phyloP scores from a whole-genome alignment of 441 rosid genomes.

The Brassica hybrid region DNA sequence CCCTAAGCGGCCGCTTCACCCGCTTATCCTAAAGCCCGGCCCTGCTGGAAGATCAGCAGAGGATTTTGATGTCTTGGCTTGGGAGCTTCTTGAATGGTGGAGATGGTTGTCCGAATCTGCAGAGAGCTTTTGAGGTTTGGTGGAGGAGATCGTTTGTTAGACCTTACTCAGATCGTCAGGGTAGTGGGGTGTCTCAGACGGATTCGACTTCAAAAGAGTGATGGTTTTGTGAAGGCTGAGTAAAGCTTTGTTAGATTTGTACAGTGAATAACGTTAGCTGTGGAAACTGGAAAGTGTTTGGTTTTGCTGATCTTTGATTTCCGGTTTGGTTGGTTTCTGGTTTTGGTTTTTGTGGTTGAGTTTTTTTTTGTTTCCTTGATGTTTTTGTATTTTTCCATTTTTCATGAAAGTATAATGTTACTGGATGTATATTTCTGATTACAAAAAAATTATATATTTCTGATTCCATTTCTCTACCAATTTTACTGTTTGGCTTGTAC shows the following conservation, averaged over 20 bases:
- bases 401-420: background rate
- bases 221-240: constrained; percentile 3
- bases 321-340: background rate
- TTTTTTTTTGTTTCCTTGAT: background rate
- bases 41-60: constrained; percentile 79
- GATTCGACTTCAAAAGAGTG: constrained; percentile 37
- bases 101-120: constrained; percentile 96
- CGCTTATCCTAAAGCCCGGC: too few species aligned
- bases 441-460: too few species aligned
- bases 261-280: constrained; percentile 29
- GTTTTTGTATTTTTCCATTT: background rate
- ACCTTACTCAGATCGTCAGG: constrained; percentile 66
- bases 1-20: too few species aligned
- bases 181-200: constrained; percentile 33
- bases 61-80: constrained; percentile 76
- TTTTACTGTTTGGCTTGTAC: too few species aligned
- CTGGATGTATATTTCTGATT: background rate
- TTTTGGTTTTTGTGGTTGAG: background rate
- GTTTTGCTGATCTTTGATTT: constrained; percentile 27
- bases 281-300: constrained; percentile 22
- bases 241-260: constrained; percentile 35
- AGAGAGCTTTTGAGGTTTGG: constrained; percentile 95
- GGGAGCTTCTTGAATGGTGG: constrained; percentile 83
- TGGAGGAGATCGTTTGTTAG: constrained; percentile 92
- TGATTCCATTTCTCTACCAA: too few species aligned